A percentile compares a stretch with the other conserved stretches of the same genome.
Evolutionary conservation across 2,329 filamentous ascomycete genomes (phyloP).

Genomic region (Incumbomyces delicatus): DNA sequence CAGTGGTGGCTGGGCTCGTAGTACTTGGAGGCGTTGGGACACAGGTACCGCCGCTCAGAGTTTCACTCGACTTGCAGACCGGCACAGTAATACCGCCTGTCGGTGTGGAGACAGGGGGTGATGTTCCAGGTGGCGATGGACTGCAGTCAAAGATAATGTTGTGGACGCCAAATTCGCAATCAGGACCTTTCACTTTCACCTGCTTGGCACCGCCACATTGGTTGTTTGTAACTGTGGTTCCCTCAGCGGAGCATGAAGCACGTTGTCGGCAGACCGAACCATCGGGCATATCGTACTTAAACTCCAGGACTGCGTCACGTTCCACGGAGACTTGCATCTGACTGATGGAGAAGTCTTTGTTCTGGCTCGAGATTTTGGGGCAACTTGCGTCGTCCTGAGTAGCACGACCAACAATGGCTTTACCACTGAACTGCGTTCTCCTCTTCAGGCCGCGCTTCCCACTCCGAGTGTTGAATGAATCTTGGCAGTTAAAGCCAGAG

Average conservation of each 20-base stretch:
- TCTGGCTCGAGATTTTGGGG: slow-evolving; percentile 49
- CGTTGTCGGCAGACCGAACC: slow-evolving; percentile 73
- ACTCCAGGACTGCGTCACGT: slow-evolving; percentile 69
- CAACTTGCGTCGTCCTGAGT: slow-evolving; percentile 31
- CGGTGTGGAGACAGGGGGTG: slow-evolving; percentile 19
- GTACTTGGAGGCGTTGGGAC: slow-evolving; percentile 1
- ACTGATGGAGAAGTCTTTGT: slow-evolving; percentile 61
- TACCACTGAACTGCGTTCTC: slow-evolving; percentile 30
- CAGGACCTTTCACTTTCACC: slow-evolving; percentile 42
- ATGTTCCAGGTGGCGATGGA: slow-evolving; percentile 10
- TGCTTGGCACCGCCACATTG: slow-evolving; percentile 85
- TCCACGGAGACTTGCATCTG: slow-evolving; percentile 64
- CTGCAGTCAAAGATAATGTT: slow-evolving; percentile 65
- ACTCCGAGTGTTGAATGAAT: slow-evolving; percentile 48
- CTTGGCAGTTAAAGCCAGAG: slow-evolving; percentile 60
- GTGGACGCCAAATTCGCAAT: slow-evolving; percentile 65
- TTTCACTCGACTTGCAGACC: neutral
- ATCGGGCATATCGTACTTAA: slow-evolving; percentile 80
- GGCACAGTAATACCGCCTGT: slow-evolving; percentile 7
- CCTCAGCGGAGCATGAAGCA: slow-evolving; percentile 54
- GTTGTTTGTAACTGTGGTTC: slow-evolving; percentile 65
- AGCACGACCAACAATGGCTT: slow-evolving; percentile 52
- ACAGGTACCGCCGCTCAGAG: slow-evolving; percentile 1
- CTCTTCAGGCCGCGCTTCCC: slow-evolving; percentile 40
- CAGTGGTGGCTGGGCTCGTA: slow-evolving; percentile 7